phyloP scores from a whole-genome alignment of 2,329 filamentous ascomycete genomes.

The Coniochaeta pulveracea region DNA sequence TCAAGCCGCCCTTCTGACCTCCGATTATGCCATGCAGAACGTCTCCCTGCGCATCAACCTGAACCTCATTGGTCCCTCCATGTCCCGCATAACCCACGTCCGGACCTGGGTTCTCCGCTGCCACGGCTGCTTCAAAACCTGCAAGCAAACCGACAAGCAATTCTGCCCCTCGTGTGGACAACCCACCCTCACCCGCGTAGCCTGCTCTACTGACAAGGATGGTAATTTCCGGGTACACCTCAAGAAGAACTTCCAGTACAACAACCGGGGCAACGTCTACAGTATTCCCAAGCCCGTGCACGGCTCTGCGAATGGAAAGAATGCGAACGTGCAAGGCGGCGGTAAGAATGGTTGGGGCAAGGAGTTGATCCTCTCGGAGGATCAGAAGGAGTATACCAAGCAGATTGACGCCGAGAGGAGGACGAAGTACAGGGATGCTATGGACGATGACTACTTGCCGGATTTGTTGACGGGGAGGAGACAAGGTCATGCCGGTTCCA shows the following conservation, averaged over 20 bases:
- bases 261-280: conserved; percentile 83
- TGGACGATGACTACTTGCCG: conserved; percentile 92
- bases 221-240: conserved; percentile 80
- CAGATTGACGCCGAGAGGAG: conserved; percentile 54
- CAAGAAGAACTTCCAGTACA: conserved; percentile 94
- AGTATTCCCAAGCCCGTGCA: conserved; percentile 85
- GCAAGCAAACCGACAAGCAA: conserved; percentile 74
- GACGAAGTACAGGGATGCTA: conserved; percentile 65
- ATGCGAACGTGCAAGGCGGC: conserved; percentile 48
- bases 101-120: conserved; percentile 87
- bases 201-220: conserved; percentile 70
- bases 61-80: conserved; percentile 33
- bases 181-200: conserved; percentile 71
- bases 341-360: conserved; percentile 83
- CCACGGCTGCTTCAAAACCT: conserved; percentile 83
- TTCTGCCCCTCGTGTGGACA: conserved; percentile 92
- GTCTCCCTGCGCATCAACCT: conserved; percentile 91
- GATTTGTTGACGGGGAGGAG: conserved; percentile 74
- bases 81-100: conserved; percentile 72
- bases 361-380: conserved; percentile 76
- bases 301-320: conserved; percentile 70
- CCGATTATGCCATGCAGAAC: conserved; percentile 97
- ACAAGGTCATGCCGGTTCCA: conserved; percentile 47
- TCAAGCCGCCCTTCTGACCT: conserved; percentile 84
- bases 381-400: conserved; percentile 83